phyloP scores from a whole-genome alignment of 2,329 filamentous ascomycete genomes.

The Botryotinia globosa region DNA sequence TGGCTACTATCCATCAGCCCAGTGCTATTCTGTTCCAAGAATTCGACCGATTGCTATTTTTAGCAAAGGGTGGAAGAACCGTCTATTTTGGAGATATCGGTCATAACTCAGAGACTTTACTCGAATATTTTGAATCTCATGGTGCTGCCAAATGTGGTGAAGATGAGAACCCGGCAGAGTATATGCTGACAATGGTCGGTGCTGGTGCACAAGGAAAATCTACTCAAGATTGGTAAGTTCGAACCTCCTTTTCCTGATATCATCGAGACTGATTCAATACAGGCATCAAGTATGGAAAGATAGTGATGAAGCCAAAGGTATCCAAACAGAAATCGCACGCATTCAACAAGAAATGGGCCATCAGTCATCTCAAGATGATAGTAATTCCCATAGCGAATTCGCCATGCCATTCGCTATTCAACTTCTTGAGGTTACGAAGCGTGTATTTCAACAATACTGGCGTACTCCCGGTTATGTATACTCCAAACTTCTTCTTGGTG shows the following conservation, averaged over 20 bases:
- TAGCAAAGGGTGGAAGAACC: slow-evolving; percentile 72
- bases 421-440: slow-evolving; percentile 59
- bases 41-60: slow-evolving; percentile 77
- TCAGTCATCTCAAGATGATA: slow-evolving; percentile 57
- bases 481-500: slow-evolving; percentile 61
- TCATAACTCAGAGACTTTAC: slow-evolving; percentile 35
- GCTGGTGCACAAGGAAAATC: slow-evolving; percentile 59
- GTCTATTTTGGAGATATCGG: slow-evolving; percentile 84
- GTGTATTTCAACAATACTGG: slow-evolving; percentile 78
- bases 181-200: slow-evolving; percentile 47
- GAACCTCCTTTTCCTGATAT: too few species aligned
- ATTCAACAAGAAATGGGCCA: slow-evolving; percentile 35
- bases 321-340: slow-evolving; percentile 39
- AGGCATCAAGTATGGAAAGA: slow-evolving; percentile 42
- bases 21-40: slow-evolving; percentile 91
- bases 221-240: slow-evolving; percentile 54
- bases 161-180: slow-evolving; percentile 77
- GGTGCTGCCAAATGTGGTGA: slow-evolving; percentile 63
- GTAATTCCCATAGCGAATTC: slow-evolving; percentile 59
- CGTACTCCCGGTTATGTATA: slow-evolving; percentile 73
- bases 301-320: slow-evolving; percentile 36
- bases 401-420: slow-evolving; percentile 71
- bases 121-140: slow-evolving; percentile 71
- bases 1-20: slow-evolving; percentile 95
- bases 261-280: background rate